Percentiles rank a stretch among this genome's conserved stretches.
These are phyloP conservation scores for Pholiota molesta DNA, from an alignment of 768 basidiomycete genomes.

Conservation along the genomic window DNA sequence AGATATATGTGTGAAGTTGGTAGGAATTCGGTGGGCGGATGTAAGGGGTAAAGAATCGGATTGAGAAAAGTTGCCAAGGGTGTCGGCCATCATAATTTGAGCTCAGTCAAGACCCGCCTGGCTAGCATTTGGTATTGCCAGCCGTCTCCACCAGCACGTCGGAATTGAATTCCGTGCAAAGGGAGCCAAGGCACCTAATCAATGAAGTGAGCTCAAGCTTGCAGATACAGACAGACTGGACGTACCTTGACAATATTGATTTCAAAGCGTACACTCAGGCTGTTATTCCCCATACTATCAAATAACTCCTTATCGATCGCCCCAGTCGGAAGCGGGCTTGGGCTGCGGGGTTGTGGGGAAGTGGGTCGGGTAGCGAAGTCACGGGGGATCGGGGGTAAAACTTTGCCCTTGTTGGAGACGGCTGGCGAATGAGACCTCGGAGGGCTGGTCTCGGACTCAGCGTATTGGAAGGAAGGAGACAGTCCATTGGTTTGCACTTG, in stretches of 20 bases:
- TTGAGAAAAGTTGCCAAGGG: neutral
- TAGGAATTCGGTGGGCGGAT: neutral
- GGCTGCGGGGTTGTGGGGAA: conserved; percentile 40
- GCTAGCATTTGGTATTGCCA: conserved; percentile 99
- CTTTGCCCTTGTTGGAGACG: conserved; percentile 61
- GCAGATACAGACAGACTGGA: conserved; percentile 10
- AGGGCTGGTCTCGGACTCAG: conserved; percentile 29
- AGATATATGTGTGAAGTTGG: conserved; percentile 5
- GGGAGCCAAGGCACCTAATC: conserved; percentile 88
- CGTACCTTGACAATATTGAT: conserved; percentile 95
- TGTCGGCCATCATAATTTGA: conserved; percentile 64
- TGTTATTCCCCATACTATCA: conserved; percentile 74
- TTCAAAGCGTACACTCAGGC: conserved; percentile 91
- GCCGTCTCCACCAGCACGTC: conserved; percentile 85
- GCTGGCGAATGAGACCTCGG: conserved; percentile 41
- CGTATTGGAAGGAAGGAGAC: conserved; percentile 17
- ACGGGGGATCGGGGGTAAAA: conserved; percentile 79
- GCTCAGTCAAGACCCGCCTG: conserved; percentile 81
- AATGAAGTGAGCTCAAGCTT: neutral
- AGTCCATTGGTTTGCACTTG: conserved; percentile 30
- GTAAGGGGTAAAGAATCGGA: neutral
- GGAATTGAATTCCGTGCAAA: conserved; percentile 94
- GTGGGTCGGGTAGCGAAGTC: conserved; percentile 50
- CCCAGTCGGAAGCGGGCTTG: conserved; percentile 63
- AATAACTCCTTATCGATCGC: conserved; percentile 70